Evolutionary conservation across 129 eudicot species (phyloP).

Genomic region (Saussurea involucrata): DNA sequence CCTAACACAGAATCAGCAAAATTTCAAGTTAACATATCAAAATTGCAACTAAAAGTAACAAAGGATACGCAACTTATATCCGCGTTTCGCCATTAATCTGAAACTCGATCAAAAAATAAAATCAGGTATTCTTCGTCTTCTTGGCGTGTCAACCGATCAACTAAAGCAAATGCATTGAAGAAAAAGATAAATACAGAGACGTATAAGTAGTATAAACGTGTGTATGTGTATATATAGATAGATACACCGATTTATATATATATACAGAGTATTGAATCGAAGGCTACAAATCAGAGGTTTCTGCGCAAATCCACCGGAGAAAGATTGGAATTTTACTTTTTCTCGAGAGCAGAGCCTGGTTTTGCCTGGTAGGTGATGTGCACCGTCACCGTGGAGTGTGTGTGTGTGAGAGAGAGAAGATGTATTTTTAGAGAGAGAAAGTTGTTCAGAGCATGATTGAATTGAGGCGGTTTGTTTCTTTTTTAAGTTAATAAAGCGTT

Average conservation of each 20-base stretch:
- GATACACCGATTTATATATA: neutral
- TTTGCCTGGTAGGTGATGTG: slow-evolving; percentile 13
- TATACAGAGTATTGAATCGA: neutral
- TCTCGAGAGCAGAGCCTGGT: slow-evolving; percentile 16
- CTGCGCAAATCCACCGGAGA: slow-evolving; percentile 9
- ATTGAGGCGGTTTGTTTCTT: slow-evolving; percentile 15
- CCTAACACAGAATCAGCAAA: neutral
- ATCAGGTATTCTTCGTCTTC: neutral
- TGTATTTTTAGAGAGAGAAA: slow-evolving; percentile 19
- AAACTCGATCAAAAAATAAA: slow-evolving; percentile 11
- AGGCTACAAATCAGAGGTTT: slow-evolving; percentile 9
- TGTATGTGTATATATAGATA: slow-evolving; percentile 1
- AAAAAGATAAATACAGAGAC: neutral
- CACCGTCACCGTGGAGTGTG: neutral
- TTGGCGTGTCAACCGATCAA: slow-evolving; percentile 14
- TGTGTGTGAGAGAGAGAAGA: neutral
- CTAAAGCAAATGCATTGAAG: slow-evolving; percentile 8
- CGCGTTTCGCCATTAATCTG: slow-evolving; percentile 59
- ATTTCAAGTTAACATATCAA: neutral
- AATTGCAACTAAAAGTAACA: neutral
- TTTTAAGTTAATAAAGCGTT: neutral
- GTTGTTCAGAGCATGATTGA: slow-evolving; percentile 26
- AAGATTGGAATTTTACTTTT: slow-evolving; percentile 19
- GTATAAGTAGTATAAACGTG: neutral
- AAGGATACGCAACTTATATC: slow-evolving; percentile 92